phyloP scores from a whole-genome alignment of 257 asterid genomes.

The Henckelia pumila region DNA sequence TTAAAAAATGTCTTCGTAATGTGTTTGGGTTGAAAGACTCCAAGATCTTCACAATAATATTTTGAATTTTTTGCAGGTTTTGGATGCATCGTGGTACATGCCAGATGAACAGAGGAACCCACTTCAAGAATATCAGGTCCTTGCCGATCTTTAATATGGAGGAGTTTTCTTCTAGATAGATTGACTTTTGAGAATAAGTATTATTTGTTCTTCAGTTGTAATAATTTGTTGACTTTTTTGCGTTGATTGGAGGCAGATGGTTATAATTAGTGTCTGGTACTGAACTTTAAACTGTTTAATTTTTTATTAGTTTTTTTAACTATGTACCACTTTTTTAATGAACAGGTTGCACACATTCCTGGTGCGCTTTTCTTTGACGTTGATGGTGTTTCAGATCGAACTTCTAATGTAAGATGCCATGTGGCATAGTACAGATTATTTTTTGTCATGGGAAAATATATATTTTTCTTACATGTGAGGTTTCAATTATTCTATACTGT shows the following conservation, averaged over 20 bases:
- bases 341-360: constrained; percentile 97
- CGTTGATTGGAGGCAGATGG: neutral
- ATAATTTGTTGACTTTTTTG: neutral
- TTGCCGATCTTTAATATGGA: constrained; percentile 9
- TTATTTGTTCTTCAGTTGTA: neutral
- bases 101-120: constrained; percentile 97
- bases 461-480: neutral
- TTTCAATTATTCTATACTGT: neutral
- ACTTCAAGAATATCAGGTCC: constrained; percentile 95
- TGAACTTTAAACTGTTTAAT: neutral
- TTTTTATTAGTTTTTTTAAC: too few relatives aligned
- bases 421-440: neutral
- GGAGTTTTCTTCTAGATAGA: neutral
- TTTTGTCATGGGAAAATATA: neutral
- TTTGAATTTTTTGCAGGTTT: constrained; percentile 47
- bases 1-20: neutral
- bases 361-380: constrained; percentile 94
- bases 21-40: neutral
- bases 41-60: neutral
- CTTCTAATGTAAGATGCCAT: constrained; percentile 57
- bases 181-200: too few relatives aligned
- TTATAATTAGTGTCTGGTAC: neutral
- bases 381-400: constrained; percentile 79
- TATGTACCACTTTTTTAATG: neutral
- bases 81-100: constrained; percentile 99